Evolutionary conservation across 1,284 basidiomycete species (phyloP).

Genomic region (Sanghuangporus baumii): DNA sequence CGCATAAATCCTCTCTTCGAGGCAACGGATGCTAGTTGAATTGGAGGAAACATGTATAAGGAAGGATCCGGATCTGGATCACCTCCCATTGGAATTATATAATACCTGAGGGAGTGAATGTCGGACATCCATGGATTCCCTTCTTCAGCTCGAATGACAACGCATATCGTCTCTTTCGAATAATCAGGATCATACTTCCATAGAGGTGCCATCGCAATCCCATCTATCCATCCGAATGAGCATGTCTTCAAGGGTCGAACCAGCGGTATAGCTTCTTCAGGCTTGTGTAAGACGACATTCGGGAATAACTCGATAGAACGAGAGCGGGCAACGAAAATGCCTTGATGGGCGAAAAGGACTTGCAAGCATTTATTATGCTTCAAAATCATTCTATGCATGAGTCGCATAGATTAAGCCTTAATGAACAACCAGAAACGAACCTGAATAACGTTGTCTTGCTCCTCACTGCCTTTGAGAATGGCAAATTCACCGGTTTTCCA

Average conservation of each 20-base stretch:
- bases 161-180: constrained; percentile 31
- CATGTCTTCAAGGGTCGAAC: constrained; percentile 35
- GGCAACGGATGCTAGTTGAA: constrained; percentile 30
- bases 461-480: constrained; percentile 35
- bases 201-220: constrained; percentile 30
- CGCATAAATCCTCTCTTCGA: constrained; percentile 44
- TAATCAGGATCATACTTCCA: constrained; percentile 12
- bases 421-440: not conserved
- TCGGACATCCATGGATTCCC: constrained; percentile 54
- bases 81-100: constrained; percentile 23
- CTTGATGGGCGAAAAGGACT: constrained; percentile 41
- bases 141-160: constrained; percentile 50
- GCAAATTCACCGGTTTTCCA: constrained; percentile 44
- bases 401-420: constrained; percentile 16
- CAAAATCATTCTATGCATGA: not conserved
- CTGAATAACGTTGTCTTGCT: constrained; percentile 24
- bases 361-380: constrained; percentile 45
- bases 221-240: constrained; percentile 62
- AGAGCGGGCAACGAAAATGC: constrained; percentile 50
- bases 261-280: constrained; percentile 13
- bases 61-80: constrained; percentile 4
- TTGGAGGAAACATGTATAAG: constrained; percentile 39
- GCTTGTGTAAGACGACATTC: constrained; percentile 30
- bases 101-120: constrained; percentile 41
- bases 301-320: constrained; percentile 52